Evolutionary conservation across 306 rosid genomes (phyloP), one percentile per base, ranked within the genome.

Genomic region (Medicago ruthenica): DNA sequence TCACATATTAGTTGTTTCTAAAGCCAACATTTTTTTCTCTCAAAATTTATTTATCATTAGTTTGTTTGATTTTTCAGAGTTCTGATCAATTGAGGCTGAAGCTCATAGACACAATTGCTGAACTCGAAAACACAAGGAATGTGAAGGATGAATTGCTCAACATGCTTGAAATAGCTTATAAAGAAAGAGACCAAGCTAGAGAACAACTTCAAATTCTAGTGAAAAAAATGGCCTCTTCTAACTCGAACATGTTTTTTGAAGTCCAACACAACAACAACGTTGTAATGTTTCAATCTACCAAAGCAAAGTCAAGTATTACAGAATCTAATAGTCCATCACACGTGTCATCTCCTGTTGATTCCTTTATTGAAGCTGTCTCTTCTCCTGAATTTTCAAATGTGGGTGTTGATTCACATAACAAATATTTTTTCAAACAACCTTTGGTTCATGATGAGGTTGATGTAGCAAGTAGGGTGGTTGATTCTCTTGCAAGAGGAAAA

Each of bases 151-250:
- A 76, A 16, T 55, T 90, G 13, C 21, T 84, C 3, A 68, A 74
- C 37, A 83, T 83, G 22, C 76, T 94, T 15, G 51, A 83, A 10
- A 48, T 67, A 57, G 85, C 91, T 5, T 55, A 41, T 62, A 62
- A 84, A 68, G 97, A 94, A 65, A 81, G 92, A 79, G 94, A 88
- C 5, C 92, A 91, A 74, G 92, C 94, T 1, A 87, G 75, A 67
- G 62, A 76, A 27, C 86, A 89, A 76, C 79, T 94, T 8, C 84
- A 81, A 10, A 88, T 77, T 16, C 63, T 85, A 7, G 9, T 74
- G 60, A 83, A 21, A 62, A 80, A 76, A 18, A 34, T 84, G 6
- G 16, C 62, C 18, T 60, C 84, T 10, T 57, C 80, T 3, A 61
- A 70, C 51, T 73, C 88, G 27, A 57, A 63, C 62, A 74, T 73